Conservation (phyloP, 2,329 filamentous ascomycete genomes). For the Neonectria magnoliae region DNA sequence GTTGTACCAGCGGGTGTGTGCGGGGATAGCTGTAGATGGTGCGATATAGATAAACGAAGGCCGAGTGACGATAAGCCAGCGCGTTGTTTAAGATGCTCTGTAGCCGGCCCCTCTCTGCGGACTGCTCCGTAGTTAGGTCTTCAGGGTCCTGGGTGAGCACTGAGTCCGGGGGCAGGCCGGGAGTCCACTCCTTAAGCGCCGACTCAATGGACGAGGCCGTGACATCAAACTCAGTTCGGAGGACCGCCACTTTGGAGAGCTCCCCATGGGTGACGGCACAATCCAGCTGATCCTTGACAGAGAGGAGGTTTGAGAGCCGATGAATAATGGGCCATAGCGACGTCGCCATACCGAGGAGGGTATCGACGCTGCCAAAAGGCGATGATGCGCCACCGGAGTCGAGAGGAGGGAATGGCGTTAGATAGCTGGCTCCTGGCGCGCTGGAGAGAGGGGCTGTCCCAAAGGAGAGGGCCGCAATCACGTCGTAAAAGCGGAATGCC, state of each 20-base stretch:
- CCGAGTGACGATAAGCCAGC: slow-evolving; percentile 68
- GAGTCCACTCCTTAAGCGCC: slow-evolving; percentile 66
- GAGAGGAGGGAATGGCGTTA: slow-evolving; percentile 59
- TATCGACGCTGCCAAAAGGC: slow-evolving; percentile 64
- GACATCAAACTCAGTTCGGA: slow-evolving; percentile 61
- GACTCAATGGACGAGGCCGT: slow-evolving; percentile 65
- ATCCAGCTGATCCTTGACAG: slow-evolving; percentile 63
- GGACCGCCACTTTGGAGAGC: slow-evolving; percentile 56
- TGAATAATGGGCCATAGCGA: slow-evolving; percentile 73
- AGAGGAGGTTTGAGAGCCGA: slow-evolving; percentile 64
- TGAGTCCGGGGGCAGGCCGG: slow-evolving; percentile 56
- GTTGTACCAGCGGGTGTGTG: slow-evolving; percentile 61
- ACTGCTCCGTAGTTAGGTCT: slow-evolving; percentile 37
- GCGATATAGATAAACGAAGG: slow-evolving; percentile 67
- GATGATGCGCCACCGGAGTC: slow-evolving; percentile 56
- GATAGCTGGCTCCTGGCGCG: slow-evolving; percentile 57
- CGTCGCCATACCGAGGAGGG: slow-evolving; percentile 69
- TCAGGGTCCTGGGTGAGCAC: slow-evolving; percentile 36
- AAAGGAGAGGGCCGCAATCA: slow-evolving; percentile 70
- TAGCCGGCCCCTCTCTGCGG: slow-evolving; percentile 54
- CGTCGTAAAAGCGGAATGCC: slow-evolving; percentile 74
- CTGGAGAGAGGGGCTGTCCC: slow-evolving; percentile 66
- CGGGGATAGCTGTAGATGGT: slow-evolving; percentile 61
- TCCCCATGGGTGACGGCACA: slow-evolving; percentile 54
- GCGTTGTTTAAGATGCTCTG: slow-evolving; percentile 68